Evolutionary conservation across 768 basidiomycete species (phyloP).

Genomic region (Phanerochaete carnosa): DNA sequence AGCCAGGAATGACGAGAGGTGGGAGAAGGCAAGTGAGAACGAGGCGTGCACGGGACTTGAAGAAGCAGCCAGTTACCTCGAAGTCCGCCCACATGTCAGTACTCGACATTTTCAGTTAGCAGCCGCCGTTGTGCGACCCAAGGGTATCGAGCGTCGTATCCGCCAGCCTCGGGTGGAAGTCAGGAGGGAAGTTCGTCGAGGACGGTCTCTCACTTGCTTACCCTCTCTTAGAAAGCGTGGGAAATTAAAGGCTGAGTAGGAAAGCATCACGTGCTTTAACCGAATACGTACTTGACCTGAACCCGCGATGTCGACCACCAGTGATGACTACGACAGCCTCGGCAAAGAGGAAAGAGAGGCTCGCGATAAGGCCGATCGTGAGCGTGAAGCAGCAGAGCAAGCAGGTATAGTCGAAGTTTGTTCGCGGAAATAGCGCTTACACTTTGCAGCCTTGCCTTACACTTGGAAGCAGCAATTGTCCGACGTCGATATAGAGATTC

Average conservation of each 20-base stretch:
- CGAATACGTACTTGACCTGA: conserved; percentile 11
- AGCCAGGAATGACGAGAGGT: background rate
- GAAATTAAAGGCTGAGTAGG: background rate
- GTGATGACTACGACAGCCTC: conserved; percentile 71
- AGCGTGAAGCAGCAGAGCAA: conserved; percentile 76
- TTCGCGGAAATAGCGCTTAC: conserved; percentile 13
- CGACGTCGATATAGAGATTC: conserved; percentile 79
- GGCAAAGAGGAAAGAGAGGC: conserved; percentile 71
- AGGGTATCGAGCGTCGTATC: background rate
- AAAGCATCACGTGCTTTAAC: conserved; percentile 25
- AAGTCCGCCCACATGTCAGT: conserved; percentile 68
- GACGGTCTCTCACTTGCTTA: conserved; percentile 2
- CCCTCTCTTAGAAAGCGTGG: conserved; percentile 10
- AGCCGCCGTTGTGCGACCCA: background rate
- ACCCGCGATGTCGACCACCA: conserved; percentile 31
- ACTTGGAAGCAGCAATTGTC: conserved; percentile 87
- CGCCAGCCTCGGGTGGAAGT: background rate
- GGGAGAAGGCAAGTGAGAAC: conserved; percentile 1
- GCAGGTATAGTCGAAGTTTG: conserved; percentile 55
- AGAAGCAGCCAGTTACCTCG: conserved; percentile 46
- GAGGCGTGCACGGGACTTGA: conserved; percentile 9
- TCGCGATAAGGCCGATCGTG: conserved; percentile 65
- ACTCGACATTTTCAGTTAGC: conserved; percentile 49
- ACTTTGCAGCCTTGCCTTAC: conserved; percentile 74
- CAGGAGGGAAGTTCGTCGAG: conserved; percentile 1